A percentile compares a stretch with the other conserved stretches of the same genome.
These are phyloP conservation scores for Paramecium octaurelia DNA, from an alignment of 73 alveolate species.

Conservation along the genomic window DNA sequence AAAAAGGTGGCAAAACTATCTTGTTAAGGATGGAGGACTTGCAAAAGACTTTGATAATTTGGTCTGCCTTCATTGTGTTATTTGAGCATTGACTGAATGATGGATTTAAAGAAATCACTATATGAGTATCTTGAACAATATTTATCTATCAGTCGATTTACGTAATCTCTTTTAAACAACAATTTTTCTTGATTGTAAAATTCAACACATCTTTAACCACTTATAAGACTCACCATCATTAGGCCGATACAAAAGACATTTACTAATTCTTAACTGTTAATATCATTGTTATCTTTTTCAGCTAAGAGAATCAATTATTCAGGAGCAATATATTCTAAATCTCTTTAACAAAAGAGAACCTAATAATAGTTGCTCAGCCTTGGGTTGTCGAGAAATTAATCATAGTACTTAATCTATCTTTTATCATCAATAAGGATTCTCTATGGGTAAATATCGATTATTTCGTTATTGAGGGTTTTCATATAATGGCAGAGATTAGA, in stretches of 20 bases:
- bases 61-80: neutral
- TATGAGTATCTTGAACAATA: neutral
- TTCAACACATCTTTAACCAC: neutral
- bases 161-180: neutral
- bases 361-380: neutral
- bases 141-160: neutral
- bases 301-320: neutral
- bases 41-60: neutral
- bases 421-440: slow-evolving; percentile 2
- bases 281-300: neutral
- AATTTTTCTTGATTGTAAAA: neutral
- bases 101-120: neutral
- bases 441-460: neutral
- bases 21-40: neutral
- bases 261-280: neutral
- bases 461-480: neutral
- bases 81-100: neutral
- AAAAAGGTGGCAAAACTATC: neutral
- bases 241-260: slow-evolving; percentile 13
- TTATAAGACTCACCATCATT: slow-evolving; percentile 1
- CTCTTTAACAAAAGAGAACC: neutral
- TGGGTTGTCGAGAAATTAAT: neutral
- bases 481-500: neutral
- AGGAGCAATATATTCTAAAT: slow-evolving; percentile 18
- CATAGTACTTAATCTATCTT: neutral